phyloP scores from a whole-genome alignment of 148 eudicot genomes.

The Spergularia marina region DNA sequence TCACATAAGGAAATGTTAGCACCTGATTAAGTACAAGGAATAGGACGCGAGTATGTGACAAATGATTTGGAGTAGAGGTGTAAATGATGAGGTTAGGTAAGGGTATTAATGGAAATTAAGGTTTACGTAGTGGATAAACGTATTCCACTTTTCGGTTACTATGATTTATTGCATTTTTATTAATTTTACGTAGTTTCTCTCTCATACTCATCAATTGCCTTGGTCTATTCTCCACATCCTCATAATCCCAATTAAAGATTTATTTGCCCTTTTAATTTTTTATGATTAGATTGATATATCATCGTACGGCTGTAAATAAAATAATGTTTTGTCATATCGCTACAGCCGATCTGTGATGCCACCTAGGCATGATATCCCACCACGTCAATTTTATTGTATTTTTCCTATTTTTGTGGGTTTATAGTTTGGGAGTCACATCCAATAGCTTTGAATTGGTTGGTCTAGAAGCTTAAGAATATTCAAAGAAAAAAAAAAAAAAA shows the following conservation, averaged over 20 bases:
- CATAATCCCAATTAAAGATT: slow-evolving; percentile 14
- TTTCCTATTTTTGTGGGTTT: not conserved
- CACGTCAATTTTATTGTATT: not conserved
- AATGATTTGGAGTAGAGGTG: too few species aligned
- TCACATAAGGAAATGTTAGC: too few species aligned
- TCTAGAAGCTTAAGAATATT: not conserved
- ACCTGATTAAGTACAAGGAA: too few species aligned
- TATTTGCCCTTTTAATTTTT: too few species aligned
- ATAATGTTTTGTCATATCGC: not conserved
- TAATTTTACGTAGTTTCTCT: not conserved
- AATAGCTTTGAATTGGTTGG: not conserved
- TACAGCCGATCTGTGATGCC: not conserved
- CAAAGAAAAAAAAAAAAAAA: not conserved
- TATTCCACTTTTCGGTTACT: not conserved
- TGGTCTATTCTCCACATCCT: slow-evolving; percentile 19
- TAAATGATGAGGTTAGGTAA: too few species aligned
- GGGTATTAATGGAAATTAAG: not conserved
- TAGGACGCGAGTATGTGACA: too few species aligned
- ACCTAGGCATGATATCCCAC: slow-evolving; percentile 1
- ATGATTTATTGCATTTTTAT: not conserved
- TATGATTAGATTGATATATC: not conserved
- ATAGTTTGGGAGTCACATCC: slow-evolving; percentile 7
- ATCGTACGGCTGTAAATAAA: slow-evolving; percentile 17
- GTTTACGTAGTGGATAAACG: slow-evolving; percentile 12
- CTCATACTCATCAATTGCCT: slow-evolving; percentile 3